A percentile compares a stretch with the other conserved stretches of the same genome.
Evolutionary conservation across 768 basidiomycete genomes (phyloP).

Genomic region (Porphyrellus cyaneotinctus): DNA sequence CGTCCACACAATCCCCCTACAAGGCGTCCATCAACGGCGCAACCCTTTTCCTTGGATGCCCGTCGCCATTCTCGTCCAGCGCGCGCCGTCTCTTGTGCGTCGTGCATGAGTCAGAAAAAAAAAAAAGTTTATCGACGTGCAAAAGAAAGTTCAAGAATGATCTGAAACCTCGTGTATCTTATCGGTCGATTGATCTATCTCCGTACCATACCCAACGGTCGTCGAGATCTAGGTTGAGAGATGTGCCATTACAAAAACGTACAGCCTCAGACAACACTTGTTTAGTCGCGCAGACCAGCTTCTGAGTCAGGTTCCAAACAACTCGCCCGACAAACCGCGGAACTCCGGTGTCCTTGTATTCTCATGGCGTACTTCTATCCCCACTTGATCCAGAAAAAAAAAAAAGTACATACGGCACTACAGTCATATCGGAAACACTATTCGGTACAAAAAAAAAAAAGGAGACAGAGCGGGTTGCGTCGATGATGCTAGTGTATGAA

Average conservation of each 20-base stretch:
- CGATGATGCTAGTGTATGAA: conserved; percentile 26
- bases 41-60: not conserved
- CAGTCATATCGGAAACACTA: conserved; percentile 22
- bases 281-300: conserved; percentile 7
- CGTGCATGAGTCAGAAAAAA: no score
- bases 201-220: conserved; percentile 3
- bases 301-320: conserved; percentile 3
- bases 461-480: conserved; percentile 22
- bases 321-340: conserved; percentile 26
- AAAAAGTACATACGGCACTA: conserved; percentile 30
- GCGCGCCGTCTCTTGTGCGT: not conserved
- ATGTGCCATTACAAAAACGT: conserved; percentile 13
- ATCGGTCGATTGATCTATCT: conserved; percentile 19
- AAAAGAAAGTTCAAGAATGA: not conserved
- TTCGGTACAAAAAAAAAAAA: conserved; percentile 23
- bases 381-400: conserved; percentile 15
- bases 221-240: conserved; percentile 10
- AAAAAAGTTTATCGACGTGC: conserved; percentile 1
- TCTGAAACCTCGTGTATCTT: conserved; percentile 18
- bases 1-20: conserved; percentile 12
- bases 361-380: conserved; percentile 18
- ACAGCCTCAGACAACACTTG: not conserved
- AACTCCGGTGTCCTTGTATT: conserved; percentile 20
- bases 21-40: conserved; percentile 1
- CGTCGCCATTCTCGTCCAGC: conserved; percentile 4